Conservation (phyloP, 106 monocot genomes). For the Platanthera guangdongensis region DNA sequence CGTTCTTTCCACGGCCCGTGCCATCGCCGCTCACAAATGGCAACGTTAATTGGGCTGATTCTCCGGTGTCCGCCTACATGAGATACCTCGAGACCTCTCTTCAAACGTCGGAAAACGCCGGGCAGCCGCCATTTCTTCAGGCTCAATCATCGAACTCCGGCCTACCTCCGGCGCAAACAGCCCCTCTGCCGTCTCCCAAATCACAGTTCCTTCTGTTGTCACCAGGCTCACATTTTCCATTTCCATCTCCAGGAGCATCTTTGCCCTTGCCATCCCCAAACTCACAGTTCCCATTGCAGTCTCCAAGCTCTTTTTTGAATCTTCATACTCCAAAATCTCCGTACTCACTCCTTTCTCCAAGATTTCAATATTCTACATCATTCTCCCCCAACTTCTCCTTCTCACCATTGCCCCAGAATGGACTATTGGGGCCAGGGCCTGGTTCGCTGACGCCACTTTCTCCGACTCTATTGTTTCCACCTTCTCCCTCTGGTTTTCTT, state of each 20-base stretch:
- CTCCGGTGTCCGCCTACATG: slow-evolving; percentile 72
- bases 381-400: slow-evolving; percentile 45
- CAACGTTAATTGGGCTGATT: slow-evolving; percentile 30
- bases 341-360: slow-evolving; percentile 58
- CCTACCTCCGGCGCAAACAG: slow-evolving; percentile 6
- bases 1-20: not conserved
- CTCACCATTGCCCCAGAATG: slow-evolving; percentile 35
- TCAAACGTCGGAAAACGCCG: slow-evolving; percentile 14
- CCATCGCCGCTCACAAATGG: slow-evolving; percentile 7
- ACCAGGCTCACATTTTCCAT: slow-evolving; percentile 5
- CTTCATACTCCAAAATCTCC: slow-evolving; percentile 61
- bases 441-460: slow-evolving; percentile 30
- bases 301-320: slow-evolving; percentile 49
- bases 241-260: slow-evolving; percentile 17
- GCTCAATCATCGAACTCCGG: not conserved
- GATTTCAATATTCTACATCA: slow-evolving; percentile 56
- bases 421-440: slow-evolving; percentile 56
- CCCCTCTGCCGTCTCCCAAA: slow-evolving; percentile 15
- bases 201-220: slow-evolving; percentile 16
- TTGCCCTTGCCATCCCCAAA: slow-evolving; percentile 29
- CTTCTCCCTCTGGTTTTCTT: slow-evolving; percentile 58
- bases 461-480: slow-evolving; percentile 48
- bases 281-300: slow-evolving; percentile 17
- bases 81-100: slow-evolving; percentile 68
- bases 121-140: not conserved